phyloP scores from a whole-genome alignment of 345 rosid species.

The Carallia pectinifolia region DNA sequence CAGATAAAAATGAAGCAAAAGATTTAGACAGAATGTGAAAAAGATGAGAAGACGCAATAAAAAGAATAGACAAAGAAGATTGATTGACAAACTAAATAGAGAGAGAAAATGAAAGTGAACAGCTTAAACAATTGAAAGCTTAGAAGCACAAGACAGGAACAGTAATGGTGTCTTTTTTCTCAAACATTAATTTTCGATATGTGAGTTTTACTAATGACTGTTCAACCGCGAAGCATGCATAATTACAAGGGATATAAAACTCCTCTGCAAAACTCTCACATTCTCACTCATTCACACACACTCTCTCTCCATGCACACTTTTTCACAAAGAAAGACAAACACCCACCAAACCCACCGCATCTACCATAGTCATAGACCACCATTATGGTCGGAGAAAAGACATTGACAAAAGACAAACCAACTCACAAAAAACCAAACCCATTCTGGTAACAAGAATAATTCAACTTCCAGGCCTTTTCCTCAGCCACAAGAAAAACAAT shows the following conservation, averaged over 20 bases:
- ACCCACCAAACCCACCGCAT: no score
- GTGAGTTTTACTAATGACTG: slow-evolving; percentile 19
- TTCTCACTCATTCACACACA: not conserved
- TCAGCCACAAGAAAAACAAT: not conserved
- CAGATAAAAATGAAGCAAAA: not conserved
- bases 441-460: not conserved
- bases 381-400: not conserved
- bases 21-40: not conserved
- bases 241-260: not conserved
- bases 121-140: slow-evolving; percentile 22
- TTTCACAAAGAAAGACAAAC: not conserved
- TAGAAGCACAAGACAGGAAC: slow-evolving; percentile 29
- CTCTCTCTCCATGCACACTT: not conserved
- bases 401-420: not conserved
- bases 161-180: slow-evolving; percentile 47
- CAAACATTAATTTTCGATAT: slow-evolving; percentile 27
- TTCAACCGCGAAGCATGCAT: slow-evolving; percentile 8
- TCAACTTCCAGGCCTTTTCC: not conserved
- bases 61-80: not conserved
- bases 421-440: not conserved
- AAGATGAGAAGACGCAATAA: not conserved
- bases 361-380: slow-evolving; percentile 12
- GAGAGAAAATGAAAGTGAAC: not conserved
- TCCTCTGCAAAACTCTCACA: not conserved
- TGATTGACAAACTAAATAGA: not conserved